phyloP scores from a whole-genome alignment of 2,329 filamentous ascomycete genomes.

The Neurospora sp. region DNA sequence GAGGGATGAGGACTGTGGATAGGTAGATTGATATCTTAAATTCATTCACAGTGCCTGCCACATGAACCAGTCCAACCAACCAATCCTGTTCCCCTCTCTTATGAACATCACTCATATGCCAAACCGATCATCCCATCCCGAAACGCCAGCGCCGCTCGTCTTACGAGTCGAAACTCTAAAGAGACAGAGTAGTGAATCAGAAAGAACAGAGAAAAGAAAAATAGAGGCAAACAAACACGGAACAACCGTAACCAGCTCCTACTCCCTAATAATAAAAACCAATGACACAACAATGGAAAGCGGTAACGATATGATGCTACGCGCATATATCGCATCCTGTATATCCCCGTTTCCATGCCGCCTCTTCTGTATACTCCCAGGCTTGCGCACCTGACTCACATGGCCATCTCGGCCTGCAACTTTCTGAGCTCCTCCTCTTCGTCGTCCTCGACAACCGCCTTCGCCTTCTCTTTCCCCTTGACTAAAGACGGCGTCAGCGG shows the following conservation, averaged over 20 bases:
- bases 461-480: constrained; percentile 39
- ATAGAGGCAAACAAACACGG: neutral
- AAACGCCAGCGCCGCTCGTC: constrained; percentile 10
- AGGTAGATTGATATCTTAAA: neutral
- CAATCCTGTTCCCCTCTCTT: neutral
- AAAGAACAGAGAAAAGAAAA: neutral
- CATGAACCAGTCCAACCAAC: neutral
- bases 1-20: neutral
- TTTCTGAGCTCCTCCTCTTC: constrained; percentile 92
- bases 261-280: neutral
- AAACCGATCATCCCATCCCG: constrained; percentile 3
- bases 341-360: neutral
- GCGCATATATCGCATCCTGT: neutral
- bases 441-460: constrained; percentile 68
- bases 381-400: constrained; percentile 38
- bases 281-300: neutral
- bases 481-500: constrained; percentile 27
- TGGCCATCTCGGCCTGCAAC: constrained; percentile 93
- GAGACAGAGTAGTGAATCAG: neutral
- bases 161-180: neutral
- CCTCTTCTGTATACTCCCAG: neutral
- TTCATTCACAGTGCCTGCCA: neutral
- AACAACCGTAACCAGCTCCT: neutral
- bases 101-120: neutral
- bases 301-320: neutral